Evolutionary conservation across 345 rosid species (phyloP).

Genomic region (Gossypium rotundifolium): DNA sequence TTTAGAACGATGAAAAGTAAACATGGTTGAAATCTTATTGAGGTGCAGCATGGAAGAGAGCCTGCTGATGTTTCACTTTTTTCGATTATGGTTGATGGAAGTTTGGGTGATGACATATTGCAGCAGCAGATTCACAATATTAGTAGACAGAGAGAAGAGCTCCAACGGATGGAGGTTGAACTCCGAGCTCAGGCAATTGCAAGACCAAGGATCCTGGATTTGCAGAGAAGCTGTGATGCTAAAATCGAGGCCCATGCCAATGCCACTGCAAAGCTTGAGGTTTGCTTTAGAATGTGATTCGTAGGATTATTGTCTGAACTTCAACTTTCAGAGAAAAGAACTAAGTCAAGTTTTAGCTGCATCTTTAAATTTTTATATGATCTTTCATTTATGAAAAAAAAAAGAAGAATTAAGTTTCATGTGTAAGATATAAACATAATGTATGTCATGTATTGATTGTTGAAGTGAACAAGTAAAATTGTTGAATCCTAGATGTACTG

Average conservation of each 20-base stretch:
- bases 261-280: conserved; percentile 70
- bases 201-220: conserved; percentile 55
- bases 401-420: neutral
- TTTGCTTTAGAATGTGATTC: conserved; percentile 10
- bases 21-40: conserved; percentile 30
- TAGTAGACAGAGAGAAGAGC: conserved; percentile 63
- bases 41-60: conserved; percentile 81
- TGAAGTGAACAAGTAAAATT: neutral
- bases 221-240: conserved; percentile 52
- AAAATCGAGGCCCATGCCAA: conserved; percentile 57
- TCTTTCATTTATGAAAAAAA: neutral
- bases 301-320: neutral
- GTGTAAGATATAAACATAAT: neutral
- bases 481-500: neutral
- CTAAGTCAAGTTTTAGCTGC: neutral
- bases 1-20: conserved; percentile 2
- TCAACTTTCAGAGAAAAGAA: neutral
- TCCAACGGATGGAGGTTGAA: conserved; percentile 69
- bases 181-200: conserved; percentile 74
- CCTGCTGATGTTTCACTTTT: conserved; percentile 53
- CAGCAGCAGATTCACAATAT: conserved; percentile 58
- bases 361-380: neutral
- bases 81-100: conserved; percentile 51
- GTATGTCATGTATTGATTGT: neutral
- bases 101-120: conserved; percentile 40